Evolutionary conservation across 2,329 filamentous ascomycete genomes (phyloP).

Genomic region (Neurospora sp.): DNA sequence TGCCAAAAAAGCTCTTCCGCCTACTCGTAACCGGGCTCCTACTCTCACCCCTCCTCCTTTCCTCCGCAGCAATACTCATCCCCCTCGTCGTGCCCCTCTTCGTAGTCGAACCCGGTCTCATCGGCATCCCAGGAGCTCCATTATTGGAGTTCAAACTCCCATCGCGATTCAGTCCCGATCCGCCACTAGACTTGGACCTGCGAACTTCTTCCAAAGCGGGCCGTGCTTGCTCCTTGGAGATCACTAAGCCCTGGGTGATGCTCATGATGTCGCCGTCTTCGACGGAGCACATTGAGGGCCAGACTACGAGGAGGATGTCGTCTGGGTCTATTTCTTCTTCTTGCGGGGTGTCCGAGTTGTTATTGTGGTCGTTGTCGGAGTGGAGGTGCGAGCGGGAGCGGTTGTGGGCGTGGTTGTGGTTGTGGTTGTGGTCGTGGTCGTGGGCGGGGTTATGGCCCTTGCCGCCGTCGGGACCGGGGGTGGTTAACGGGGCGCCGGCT

Average conservation of each 20-base stretch:
- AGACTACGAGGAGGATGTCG: slow-evolving; percentile 25
- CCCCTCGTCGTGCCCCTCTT: background rate
- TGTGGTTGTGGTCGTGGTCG: background rate
- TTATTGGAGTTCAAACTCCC: background rate
- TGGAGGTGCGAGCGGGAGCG: background rate
- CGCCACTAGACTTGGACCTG: background rate
- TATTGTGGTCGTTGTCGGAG: background rate
- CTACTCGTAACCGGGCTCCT: background rate
- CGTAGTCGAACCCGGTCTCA: background rate
- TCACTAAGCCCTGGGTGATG: slow-evolving; percentile 25
- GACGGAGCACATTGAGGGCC: slow-evolving; percentile 25
- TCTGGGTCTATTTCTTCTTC: slow-evolving; percentile 21
- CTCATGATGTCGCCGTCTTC: slow-evolving; percentile 24
- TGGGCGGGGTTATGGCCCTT: background rate
- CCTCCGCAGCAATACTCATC: background rate
- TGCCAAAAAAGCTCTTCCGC: background rate
- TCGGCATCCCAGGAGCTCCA: background rate
- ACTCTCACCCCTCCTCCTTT: background rate
- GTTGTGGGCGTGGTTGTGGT: background rate
- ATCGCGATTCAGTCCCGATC: background rate
- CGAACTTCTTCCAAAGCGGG: slow-evolving; percentile 21
- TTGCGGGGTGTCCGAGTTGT: background rate
- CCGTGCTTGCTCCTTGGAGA: slow-evolving; percentile 25
- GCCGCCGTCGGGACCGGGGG: background rate
- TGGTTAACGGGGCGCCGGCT: background rate